Percentiles rank a stretch among this genome's conserved stretches.
Evolutionary conservation across 2,329 filamentous ascomycete genomes (phyloP).

Genomic region (Hypoxylon sp.): DNA sequence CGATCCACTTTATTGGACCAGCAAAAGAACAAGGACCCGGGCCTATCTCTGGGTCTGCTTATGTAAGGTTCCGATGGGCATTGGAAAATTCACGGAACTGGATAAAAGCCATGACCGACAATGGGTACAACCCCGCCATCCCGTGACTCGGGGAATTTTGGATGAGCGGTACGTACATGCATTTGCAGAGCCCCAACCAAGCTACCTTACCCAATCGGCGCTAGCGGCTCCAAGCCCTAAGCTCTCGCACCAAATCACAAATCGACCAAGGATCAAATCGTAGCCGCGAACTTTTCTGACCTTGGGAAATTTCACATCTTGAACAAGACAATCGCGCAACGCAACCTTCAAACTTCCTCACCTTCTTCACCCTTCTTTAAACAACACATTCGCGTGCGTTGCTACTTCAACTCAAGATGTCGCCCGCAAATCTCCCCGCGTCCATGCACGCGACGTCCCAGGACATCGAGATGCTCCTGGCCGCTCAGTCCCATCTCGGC

Average conservation of each 20-base stretch:
- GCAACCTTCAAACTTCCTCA: conserved; percentile 37
- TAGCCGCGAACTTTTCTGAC: conserved; percentile 59
- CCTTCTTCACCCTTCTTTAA: conserved; percentile 50
- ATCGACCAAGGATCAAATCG: conserved; percentile 4
- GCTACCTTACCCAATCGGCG: conserved; percentile 18
- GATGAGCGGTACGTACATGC: conserved; percentile 11
- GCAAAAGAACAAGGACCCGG: background rate
- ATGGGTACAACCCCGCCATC: background rate
- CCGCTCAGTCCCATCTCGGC: conserved; percentile 95
- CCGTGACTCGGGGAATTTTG: too few species aligned
- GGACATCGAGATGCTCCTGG: conserved; percentile 99
- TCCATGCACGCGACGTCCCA: conserved; percentile 96
- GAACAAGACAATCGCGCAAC: conserved; percentile 50
- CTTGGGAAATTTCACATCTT: conserved; percentile 46
- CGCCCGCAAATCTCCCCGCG: conserved; percentile 91
- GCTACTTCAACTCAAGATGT: conserved; percentile 77
- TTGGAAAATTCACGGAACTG: conserved; percentile 18
- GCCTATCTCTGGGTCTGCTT: background rate
- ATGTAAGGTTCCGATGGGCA: background rate
- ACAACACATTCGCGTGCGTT: conserved; percentile 43
- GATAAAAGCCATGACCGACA: conserved; percentile 15
- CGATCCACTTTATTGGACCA: conserved; percentile 31
- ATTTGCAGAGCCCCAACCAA: background rate
- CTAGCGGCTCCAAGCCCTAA: conserved; percentile 42
- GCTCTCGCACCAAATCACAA: conserved; percentile 43